phyloP scores from a whole-genome alignment of 164 flowering plant genomes.

The Tetrastigma voinierianum region DNA sequence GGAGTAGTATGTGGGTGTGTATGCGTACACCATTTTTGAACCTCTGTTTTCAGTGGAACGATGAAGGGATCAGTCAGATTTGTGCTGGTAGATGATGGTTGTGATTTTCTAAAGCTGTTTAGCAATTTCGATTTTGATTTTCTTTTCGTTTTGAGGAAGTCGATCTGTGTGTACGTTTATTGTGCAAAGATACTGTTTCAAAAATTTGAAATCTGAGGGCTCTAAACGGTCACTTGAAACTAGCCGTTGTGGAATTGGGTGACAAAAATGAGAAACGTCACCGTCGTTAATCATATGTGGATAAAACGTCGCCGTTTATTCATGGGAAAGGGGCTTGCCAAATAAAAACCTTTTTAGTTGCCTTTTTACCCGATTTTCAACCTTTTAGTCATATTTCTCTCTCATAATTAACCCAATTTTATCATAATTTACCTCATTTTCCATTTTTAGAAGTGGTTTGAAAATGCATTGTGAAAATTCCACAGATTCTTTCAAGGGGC shows the following conservation, averaged over 20 bases:
- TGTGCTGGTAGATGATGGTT: neutral
- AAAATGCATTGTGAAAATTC: too few relatives aligned
- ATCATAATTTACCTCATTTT: too few relatives aligned
- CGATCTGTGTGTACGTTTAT: too few relatives aligned
- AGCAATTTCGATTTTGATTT: neutral
- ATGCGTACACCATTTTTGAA: constrained; percentile 57
- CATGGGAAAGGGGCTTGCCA: too few relatives aligned
- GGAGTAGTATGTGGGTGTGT: constrained; percentile 87
- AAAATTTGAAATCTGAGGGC: constrained; percentile 5
- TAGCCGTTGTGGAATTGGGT: constrained; percentile 13
- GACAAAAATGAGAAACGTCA: neutral
- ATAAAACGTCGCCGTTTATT: constrained; percentile 9
- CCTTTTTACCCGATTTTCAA: too few relatives aligned
- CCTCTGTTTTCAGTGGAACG: constrained; percentile 2
- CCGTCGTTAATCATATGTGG: too few relatives aligned
- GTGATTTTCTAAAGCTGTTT: neutral
- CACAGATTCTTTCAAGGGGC: too few relatives aligned
- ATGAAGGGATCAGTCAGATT: neutral
- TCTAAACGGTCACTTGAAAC: constrained; percentile 17
- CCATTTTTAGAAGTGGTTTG: too few relatives aligned
- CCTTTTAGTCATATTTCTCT: too few relatives aligned
- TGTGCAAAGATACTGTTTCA: neutral
- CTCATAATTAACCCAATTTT: too few relatives aligned
- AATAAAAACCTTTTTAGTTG: too few relatives aligned
- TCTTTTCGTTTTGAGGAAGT: neutral